These are phyloP conservation scores for Royoungia palumana DNA, from an alignment of 768 basidiomycete species.

Conservation along the genomic window DNA sequence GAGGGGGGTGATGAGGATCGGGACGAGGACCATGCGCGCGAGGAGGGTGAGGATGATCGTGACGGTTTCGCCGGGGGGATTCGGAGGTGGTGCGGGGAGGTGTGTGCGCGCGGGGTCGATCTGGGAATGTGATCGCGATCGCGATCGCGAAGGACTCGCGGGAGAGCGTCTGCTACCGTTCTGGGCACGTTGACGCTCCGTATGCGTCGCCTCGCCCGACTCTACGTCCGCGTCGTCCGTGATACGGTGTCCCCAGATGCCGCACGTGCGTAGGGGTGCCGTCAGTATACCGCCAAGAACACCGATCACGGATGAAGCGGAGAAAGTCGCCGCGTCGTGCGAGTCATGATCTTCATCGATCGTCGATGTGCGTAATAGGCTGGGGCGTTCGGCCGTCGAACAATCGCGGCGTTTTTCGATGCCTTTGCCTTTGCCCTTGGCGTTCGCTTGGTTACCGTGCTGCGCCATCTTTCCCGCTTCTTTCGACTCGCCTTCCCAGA, in stretches of 20 bases:
- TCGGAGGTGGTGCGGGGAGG: slow-evolving; percentile 3
- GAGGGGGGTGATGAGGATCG: slow-evolving; percentile 72
- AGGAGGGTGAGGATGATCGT: slow-evolving; percentile 83
- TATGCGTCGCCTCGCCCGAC: background rate
- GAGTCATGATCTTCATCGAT: background rate
- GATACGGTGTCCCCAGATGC: background rate
- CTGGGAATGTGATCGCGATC: slow-evolving; percentile 1
- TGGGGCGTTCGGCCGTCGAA: background rate
- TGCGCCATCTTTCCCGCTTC: background rate
- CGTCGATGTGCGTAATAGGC: background rate
- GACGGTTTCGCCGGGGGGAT: slow-evolving; percentile 63
- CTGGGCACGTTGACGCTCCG: background rate
- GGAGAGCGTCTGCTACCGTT: background rate
- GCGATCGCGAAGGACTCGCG: background rate
- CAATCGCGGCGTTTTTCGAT: background rate
- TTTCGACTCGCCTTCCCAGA: slow-evolving; percentile 45
- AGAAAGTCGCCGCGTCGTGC: slow-evolving; percentile 14
- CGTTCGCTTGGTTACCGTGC: background rate
- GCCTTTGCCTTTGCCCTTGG: slow-evolving; percentile 10
- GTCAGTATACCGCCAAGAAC: slow-evolving; percentile 17
- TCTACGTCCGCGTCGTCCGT: slow-evolving; percentile 8
- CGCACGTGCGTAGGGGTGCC: slow-evolving; percentile 3
- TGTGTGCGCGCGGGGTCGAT: background rate
- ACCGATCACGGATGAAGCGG: slow-evolving; percentile 20
- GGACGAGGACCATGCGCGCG: slow-evolving; percentile 84